phyloP scores from a whole-genome alignment of 1,139 yeast species.

The Blastobotrys illinoisensis region DNA sequence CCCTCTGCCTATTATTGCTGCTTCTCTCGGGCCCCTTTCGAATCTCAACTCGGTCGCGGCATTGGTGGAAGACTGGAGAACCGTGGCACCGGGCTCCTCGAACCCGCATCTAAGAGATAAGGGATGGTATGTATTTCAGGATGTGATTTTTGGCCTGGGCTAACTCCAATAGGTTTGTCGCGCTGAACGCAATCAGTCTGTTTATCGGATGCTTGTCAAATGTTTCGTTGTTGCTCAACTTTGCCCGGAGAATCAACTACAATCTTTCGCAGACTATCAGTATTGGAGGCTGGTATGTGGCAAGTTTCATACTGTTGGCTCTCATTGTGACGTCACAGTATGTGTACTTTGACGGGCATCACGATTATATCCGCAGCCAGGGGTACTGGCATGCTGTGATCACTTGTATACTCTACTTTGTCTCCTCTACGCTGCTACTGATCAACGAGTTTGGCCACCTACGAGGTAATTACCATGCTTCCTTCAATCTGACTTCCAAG shows the following conservation, averaged over 20 bases:
- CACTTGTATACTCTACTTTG: constrained; percentile 55
- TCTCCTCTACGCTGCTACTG: constrained; percentile 47
- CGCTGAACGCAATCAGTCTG: constrained; percentile 57
- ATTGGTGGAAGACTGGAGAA: constrained; percentile 65
- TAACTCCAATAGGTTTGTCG: constrained; percentile 38
- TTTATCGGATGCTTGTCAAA: constrained; percentile 63
- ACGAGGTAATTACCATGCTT: constrained; percentile 56
- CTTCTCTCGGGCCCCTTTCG: constrained; percentile 73
- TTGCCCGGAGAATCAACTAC: constrained; percentile 53
- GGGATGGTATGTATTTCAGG: neutral
- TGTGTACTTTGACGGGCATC: constrained; percentile 21
- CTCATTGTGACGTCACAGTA: constrained; percentile 40
- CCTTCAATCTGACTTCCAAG: constrained; percentile 56
- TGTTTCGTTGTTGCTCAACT: constrained; percentile 58
- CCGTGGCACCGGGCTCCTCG: neutral
- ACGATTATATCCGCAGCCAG: constrained; percentile 37
- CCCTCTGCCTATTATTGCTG: constrained; percentile 66
- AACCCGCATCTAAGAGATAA: neutral
- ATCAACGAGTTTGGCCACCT: constrained; percentile 59
- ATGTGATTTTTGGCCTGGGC: constrained; percentile 10
- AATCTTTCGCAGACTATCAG: constrained; percentile 54
- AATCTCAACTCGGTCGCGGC: constrained; percentile 69
- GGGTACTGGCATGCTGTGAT: constrained; percentile 77
- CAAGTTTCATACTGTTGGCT: constrained; percentile 46
- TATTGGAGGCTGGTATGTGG: constrained; percentile 57